These are phyloP conservation scores for Cytidiella melzeri DNA, from an alignment of 768 basidiomycete species.

Conservation along the genomic window DNA sequence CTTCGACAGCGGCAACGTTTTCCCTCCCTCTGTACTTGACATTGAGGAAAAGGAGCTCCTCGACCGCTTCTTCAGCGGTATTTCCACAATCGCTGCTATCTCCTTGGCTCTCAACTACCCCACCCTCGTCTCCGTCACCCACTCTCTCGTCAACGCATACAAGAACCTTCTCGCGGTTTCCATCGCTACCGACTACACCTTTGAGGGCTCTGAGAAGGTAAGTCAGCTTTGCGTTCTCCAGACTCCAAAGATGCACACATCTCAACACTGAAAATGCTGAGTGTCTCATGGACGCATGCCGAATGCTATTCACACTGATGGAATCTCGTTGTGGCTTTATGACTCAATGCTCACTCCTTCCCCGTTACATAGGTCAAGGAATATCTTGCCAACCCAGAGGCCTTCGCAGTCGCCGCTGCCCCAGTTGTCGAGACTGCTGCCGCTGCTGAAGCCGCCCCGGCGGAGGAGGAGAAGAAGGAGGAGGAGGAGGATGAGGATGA, in stretches of 20 bases:
- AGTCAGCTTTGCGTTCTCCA: constrained; percentile 24
- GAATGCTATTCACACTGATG: constrained; percentile 24
- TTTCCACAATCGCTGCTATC: constrained; percentile 94
- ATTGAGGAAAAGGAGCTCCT: constrained; percentile 88
- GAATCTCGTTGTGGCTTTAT: not conserved
- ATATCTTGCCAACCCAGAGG: constrained; percentile 95
- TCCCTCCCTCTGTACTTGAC: constrained; percentile 87
- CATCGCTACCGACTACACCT: constrained; percentile 87
- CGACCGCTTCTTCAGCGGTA: constrained; percentile 85
- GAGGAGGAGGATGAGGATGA: constrained; percentile 84
- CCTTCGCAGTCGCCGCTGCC: constrained; percentile 83
- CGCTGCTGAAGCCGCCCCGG: constrained; percentile 51
- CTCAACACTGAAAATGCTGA: constrained; percentile 87
- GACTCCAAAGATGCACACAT: constrained; percentile 28
- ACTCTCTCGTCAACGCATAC: constrained; percentile 98
- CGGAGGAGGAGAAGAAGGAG: constrained; percentile 61
- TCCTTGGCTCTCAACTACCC: constrained; percentile 96
- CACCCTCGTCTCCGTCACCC: constrained; percentile 87
- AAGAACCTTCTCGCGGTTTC: constrained; percentile 94
- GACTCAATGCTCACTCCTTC: constrained; percentile 16
- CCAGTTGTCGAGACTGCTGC: constrained; percentile 44
- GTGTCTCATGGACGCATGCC: constrained; percentile 38
- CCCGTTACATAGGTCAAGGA: constrained; percentile 87
- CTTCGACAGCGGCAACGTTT: constrained; percentile 89
- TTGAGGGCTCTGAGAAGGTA: constrained; percentile 92